Percentiles rank a stretch among this genome's conserved stretches.
Conservation (phyloP, 768 basidiomycete genomes). For the Astraeus odoratus region DNA sequence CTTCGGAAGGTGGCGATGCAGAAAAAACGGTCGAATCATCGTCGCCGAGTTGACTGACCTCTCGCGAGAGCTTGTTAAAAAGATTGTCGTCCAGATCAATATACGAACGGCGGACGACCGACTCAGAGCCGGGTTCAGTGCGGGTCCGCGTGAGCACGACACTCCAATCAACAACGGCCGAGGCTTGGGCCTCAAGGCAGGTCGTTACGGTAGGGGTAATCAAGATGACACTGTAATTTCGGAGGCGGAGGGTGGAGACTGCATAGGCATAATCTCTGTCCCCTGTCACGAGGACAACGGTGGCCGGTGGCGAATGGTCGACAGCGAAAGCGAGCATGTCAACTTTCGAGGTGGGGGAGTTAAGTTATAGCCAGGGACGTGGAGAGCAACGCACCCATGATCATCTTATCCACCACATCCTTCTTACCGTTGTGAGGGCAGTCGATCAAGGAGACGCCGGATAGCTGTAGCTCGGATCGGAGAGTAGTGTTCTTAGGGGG, state of each 20-base stretch:
- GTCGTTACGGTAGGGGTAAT: constrained; percentile 34
- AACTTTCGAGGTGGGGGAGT: constrained; percentile 31
- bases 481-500: constrained; percentile 25
- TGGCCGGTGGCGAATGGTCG: constrained; percentile 47
- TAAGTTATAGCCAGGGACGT: constrained; percentile 1
- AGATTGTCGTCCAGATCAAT: constrained; percentile 19
- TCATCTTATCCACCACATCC: constrained; percentile 39
- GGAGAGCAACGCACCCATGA: neutral
- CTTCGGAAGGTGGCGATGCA: neutral
- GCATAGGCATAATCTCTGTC: constrained; percentile 65
- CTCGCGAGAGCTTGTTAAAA: constrained; percentile 14
- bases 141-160: constrained; percentile 31
- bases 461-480: constrained; percentile 39
- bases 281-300: constrained; percentile 57
- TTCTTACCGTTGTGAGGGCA: constrained; percentile 29
- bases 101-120: constrained; percentile 20
- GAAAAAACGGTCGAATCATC: constrained; percentile 9
- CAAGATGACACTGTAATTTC: constrained; percentile 46
- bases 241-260: constrained; percentile 48
- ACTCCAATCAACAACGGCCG: constrained; percentile 46
- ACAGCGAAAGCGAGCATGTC: constrained; percentile 65
- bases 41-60: constrained; percentile 14
- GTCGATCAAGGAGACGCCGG: constrained; percentile 36
- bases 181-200: constrained; percentile 50
- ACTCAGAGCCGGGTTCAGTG: constrained; percentile 11